Evolutionary conservation across 75 land plant genomes (phyloP), one percentile per base, ranked within the genome.

Genomic region (Picea glauca): DNA sequence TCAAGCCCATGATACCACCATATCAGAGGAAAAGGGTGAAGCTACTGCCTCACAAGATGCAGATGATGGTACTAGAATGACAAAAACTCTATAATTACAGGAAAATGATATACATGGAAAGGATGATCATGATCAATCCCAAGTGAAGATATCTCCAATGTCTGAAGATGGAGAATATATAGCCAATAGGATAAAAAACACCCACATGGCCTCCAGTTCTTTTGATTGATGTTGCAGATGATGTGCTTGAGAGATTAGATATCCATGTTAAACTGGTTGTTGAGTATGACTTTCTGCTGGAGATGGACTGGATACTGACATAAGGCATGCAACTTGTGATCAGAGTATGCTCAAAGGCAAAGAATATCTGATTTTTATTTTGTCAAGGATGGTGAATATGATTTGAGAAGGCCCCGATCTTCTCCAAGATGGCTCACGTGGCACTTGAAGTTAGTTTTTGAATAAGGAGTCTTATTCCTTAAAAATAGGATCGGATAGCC

Each of bases 11-110:
- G 46, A 62, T 56, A 15, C 85, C 14, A 12, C 38, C 2, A 84
- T 77, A 59, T 77, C 78, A 58, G 77, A 82, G 65, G 81, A 26
- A 40, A 78, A 83, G 15, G 78, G 17, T 58, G 90, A 82, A 3
- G 64, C 57, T 23, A 59, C 32, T 32, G 86, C 77, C 9, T 23
- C 73, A 66, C 80, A 81, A 35, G 81, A 58, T 46, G 58, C 85
- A 78, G 86, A 81, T 64, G 58, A 72, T 46, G 62, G 2, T 33
- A 50, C 58, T 50, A 0, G 20, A 14, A 60, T 60, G 14, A 18
- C 14, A 14, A 18, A 60, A 14, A 26, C 58, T 56, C 12, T 54
- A 54, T 58, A 74, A 54, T 46, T 4, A 18, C 32, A 56, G 30
- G 75, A 50, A 54, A 46, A 54, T 46, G 40, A 35, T 35, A 35